Evolutionary conservation across 2,329 filamentous ascomycete species (phyloP), one percentile per base, ranked within the genome.

Genomic region (Colletotrichum simmondsii): DNA sequence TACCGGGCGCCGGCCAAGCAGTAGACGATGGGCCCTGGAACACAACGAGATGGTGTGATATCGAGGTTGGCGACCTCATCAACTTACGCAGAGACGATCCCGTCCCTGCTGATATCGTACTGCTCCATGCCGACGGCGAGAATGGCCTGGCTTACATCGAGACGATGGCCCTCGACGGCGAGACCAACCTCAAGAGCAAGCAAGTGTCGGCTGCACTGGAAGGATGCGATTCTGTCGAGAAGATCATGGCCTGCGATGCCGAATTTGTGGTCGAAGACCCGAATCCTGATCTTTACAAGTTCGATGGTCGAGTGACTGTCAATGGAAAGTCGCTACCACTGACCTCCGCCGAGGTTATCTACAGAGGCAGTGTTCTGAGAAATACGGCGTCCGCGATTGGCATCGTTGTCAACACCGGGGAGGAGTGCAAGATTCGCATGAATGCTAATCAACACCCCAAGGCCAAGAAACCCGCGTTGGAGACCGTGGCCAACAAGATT

Each of bases 361-460:
- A 97, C 80, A 92, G 95, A 60, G 95, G 95, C 53, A 97, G 94
- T 77, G 90, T 95, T 4, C 81, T 98, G 68, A 89, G 95, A 65
- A 98, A 98, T 79, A 98, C 95, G 0, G 86, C 87, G 5, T 87
- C 87, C 74, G 92, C 91, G 5, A 85, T 94, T 59, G 95, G 95
- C 1, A 74, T 98, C 78, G 93, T 97, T 37, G 92, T 98, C 76
- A 98, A 98, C 82, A 95, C 93, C 0, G 94, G 94, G 42, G 94
- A 97, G 80, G 95, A 97, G 81, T 97, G 94, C 84, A 97, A 97
- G 81, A 95, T 97, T 71, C 93, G 95, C 59, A 95, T 97, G 93
- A 97, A 97, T 78, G 93, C 95, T 62, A 97, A 95, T 81, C 95
- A 95, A 79, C 95, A 96, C 75, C 94, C 94, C 11, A 91, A 92